phyloP scores from a whole-genome alignment of 2,329 filamentous ascomycete genomes.

The Apiospora kogelbergensis region DNA sequence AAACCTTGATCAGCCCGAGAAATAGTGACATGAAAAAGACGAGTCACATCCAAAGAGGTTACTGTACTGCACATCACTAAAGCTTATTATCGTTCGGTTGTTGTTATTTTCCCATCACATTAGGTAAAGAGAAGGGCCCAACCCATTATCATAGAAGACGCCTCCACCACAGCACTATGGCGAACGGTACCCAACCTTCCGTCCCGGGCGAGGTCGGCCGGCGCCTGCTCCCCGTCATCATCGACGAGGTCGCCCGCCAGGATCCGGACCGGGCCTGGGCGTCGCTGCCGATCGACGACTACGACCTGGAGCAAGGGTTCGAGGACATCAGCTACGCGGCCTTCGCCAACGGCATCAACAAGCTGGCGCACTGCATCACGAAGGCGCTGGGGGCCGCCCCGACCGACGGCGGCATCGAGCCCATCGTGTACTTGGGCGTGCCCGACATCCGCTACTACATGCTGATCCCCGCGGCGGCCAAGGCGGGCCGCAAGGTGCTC shows the following conservation, averaged over 20 bases:
- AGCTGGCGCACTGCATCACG: slow-evolving; percentile 20
- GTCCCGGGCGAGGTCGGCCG: slow-evolving; percentile 13
- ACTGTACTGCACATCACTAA: background rate
- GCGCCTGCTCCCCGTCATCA: slow-evolving; percentile 20
- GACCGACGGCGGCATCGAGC: slow-evolving; percentile 14
- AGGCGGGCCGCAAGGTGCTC: slow-evolving; percentile 41
- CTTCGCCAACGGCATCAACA: slow-evolving; percentile 23
- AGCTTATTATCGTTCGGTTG: background rate
- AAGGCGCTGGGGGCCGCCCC: slow-evolving; percentile 12
- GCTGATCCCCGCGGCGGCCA: slow-evolving; percentile 26
- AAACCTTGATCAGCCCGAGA: background rate
- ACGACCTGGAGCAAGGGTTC: slow-evolving; percentile 21
- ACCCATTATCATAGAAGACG: background rate
- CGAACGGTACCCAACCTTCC: background rate
- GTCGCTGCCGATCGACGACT: slow-evolving; percentile 22
- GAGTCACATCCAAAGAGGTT: background rate
- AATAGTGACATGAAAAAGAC: background rate
- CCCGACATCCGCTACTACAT: slow-evolving; percentile 23
- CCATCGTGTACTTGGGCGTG: slow-evolving; percentile 20
- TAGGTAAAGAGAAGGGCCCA: background rate
- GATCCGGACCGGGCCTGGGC: slow-evolving; percentile 20
- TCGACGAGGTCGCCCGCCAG: slow-evolving; percentile 19
- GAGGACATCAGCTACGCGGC: slow-evolving; percentile 20
- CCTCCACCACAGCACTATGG: background rate
- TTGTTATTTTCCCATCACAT: background rate